Evolutionary conservation across 192 early-diverging fungal species (phyloP), one percentile per base, ranked within the genome.

Genomic region (Coemansia sp.): DNA sequence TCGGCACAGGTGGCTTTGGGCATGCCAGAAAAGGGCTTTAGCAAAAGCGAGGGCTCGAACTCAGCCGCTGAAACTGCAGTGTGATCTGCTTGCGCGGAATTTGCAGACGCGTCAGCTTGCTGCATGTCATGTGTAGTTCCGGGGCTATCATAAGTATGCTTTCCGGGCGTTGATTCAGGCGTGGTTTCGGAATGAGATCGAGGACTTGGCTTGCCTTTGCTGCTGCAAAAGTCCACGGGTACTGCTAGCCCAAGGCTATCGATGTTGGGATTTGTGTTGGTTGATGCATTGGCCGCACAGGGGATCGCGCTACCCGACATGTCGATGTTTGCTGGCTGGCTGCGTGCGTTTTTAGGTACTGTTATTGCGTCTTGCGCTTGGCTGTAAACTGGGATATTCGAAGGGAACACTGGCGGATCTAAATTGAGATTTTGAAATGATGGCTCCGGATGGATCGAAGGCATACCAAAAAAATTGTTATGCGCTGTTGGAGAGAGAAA

Each of bases 41-140:
- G 66, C 23, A 76, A 37, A n/a, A 76, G 62, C 34, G 72, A 69
- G 6, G 66, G 44, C 31, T 58, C 56, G 0, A 76, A 21, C 0
- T 20, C 43, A 44, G 43, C 36, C 3, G 30, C 32, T 12, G 34
- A 23, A 11, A 6, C 55, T 11, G 15, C 16, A 30, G 10, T n/a
- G 38, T n/a, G 10, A n/a, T n/a, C 38, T 10, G 38, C 11, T n/a
- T 10, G 38, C 1, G 10, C 11, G 11, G 10, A n/a, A 14, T 39
- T 10, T n/a, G 1, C 11, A 39, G 38, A 6, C 38, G n/a, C 38
- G n/a, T 39, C 11, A 14, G 1, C 4, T 26, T 26, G 23, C 23
- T 26, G 23, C 4, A 26, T 26, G 1, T 26, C 23, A 26, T 26
- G 23, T 26, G 23, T 26, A 26, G 4, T 26, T 26, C 23, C 23